A percentile compares a stretch with the other conserved stretches of the same genome.
These are phyloP conservation scores for Aureobasidium mangrovei DNA, from an alignment of 2,329 filamentous ascomycete species.

Conservation along the genomic window DNA sequence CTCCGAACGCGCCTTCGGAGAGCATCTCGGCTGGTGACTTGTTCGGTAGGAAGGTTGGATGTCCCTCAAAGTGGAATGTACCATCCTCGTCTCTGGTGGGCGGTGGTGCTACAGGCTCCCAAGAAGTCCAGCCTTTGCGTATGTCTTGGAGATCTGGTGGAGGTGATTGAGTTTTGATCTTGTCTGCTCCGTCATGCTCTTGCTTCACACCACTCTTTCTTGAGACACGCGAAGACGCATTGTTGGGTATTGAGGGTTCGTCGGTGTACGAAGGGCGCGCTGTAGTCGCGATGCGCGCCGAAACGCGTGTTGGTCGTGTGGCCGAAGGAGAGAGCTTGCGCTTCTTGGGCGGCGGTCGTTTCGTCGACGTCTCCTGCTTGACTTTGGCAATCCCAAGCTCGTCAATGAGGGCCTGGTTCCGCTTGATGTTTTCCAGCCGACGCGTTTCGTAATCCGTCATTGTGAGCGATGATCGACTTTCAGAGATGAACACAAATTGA, in stretches of 20 bases:
- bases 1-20: constrained; percentile 45
- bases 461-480: neutral
- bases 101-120: constrained; percentile 31
- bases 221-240: neutral
- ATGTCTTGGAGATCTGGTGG: constrained; percentile 26
- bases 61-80: constrained; percentile 38
- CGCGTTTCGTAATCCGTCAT: constrained; percentile 36
- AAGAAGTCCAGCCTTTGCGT: constrained; percentile 36
- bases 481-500: neutral
- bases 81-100: constrained; percentile 37
- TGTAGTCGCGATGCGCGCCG: constrained; percentile 40
- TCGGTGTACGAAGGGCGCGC: constrained; percentile 32
- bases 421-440: constrained; percentile 40
- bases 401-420: constrained; percentile 41
- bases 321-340: constrained; percentile 27
- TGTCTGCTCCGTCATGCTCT: neutral
- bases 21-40: constrained; percentile 46
- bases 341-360: constrained; percentile 30
- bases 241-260: constrained; percentile 19
- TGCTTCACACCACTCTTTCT: neutral
- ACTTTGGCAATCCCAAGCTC: constrained; percentile 37
- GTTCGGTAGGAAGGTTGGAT: constrained; percentile 42
- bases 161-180: constrained; percentile 7
- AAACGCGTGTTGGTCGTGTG: constrained; percentile 26
- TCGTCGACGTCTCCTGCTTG: constrained; percentile 16